A percentile compares a stretch with the other conserved stretches of the same genome.
Conservation (phyloP, 208 protist genomes). For the Trypanosoma rangeli region DNA sequence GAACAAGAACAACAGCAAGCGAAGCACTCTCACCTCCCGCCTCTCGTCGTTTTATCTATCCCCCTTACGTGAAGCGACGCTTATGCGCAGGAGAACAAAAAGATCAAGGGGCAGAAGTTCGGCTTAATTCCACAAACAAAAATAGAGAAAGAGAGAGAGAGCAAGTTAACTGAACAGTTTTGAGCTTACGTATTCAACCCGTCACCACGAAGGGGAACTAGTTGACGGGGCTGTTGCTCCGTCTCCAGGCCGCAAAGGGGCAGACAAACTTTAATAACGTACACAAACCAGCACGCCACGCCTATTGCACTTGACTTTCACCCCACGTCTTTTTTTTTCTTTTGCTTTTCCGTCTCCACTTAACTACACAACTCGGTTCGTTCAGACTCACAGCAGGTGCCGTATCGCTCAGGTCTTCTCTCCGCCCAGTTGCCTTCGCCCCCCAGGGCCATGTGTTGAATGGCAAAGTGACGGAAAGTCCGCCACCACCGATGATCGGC, state of each 20-base stretch:
- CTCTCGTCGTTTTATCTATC: not conserved
- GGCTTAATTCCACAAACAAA: not conserved
- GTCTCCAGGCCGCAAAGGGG: not conserved
- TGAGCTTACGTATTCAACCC: not conserved
- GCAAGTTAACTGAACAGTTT: not conserved
- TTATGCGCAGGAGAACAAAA: not conserved
- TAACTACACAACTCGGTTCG: not conserved
- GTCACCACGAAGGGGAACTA: not conserved
- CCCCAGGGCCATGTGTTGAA: not conserved
- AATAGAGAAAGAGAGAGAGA: not conserved
- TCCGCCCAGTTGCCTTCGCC: not conserved
- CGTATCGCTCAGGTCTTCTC: not conserved
- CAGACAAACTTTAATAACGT: not conserved
- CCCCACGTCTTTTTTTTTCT: not conserved
- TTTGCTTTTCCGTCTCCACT: not conserved
- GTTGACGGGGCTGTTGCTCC: too few relatives aligned
- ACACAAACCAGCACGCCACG: not conserved
- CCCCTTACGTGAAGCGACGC: not conserved
- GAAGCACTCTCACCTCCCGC: not conserved
- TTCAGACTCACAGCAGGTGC: not conserved
- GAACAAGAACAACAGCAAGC: not conserved
- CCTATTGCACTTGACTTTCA: not conserved
- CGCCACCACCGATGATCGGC: slow-evolving; percentile 9
- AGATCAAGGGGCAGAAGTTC: not conserved
- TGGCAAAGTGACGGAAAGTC: slow-evolving; percentile 27